Evolutionary conservation across 768 basidiomycete genomes (phyloP), one percentile per base, ranked within the genome.

Genomic region (Dacryopinax spathularia): DNA sequence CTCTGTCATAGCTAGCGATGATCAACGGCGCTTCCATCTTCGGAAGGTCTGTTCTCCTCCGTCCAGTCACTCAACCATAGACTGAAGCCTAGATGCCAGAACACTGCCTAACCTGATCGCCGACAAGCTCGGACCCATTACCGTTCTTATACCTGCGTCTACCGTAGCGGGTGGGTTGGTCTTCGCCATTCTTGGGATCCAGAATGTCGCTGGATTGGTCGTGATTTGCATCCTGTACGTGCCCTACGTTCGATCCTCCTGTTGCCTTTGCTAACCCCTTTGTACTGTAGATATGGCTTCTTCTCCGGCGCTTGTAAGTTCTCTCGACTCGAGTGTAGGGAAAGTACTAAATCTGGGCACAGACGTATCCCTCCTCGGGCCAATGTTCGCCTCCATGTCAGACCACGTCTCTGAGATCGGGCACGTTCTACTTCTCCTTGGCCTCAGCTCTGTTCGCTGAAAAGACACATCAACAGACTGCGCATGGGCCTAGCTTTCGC

Each of bases 11-110:
- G 78, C 69, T 85, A 31, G 75, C 79, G 1, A 76, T 90, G 61
- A 82, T 84, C 3, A 91, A 91, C 68, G 84, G 80, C 0, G 76
- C 80, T 34, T 85, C 85, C 1, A 75, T 82, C 1, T 74, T 86
- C 31, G 88, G 87, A 13, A 56, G 48, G 48, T 56, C 15, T 9
- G 48, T 6, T n/a, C n/a, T n/a, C 48, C 15, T 29, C 25, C 15
- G 22, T 18, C 10, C 48, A 18, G 9, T 9, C 15, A 10, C 15
- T 10, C 48, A 29, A 6, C 5, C 2, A 10, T 15, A 9, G 48
- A 56, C 25, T 29, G 25, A 6, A 56, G 13, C 2, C 7, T 9
- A 56, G 22, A 5, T 13, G 6, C n/a, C 6, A 81, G 89, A 13
- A 74, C 84, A 43, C 60, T 72, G 1, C 77, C 79, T 0, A 87